Conservation (phyloP, 108 stramenopile genomes). For the Halocafeteria seosinensis region DNA sequence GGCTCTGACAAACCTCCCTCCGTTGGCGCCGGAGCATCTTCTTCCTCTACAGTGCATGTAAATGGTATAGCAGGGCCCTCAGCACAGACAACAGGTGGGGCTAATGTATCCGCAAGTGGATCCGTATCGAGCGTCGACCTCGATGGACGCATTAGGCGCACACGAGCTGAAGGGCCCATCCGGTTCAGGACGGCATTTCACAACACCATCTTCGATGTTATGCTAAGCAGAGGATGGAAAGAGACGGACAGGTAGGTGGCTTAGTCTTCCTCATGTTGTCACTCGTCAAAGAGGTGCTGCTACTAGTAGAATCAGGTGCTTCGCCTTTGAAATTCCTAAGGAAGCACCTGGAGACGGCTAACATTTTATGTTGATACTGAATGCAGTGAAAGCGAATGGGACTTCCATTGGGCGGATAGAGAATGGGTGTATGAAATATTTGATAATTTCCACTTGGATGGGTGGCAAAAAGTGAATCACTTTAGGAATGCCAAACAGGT, state of each 20-base stretch:
- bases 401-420: slow-evolving; percentile 26
- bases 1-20: too few species aligned
- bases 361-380: background rate
- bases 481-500: slow-evolving; percentile 32
- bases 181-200: slow-evolving; percentile 16
- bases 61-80: too few species aligned
- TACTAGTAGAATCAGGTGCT: too few species aligned
- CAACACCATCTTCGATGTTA: slow-evolving; percentile 22
- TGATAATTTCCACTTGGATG: slow-evolving; percentile 24
- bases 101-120: too few species aligned
- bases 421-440: slow-evolving; percentile 25
- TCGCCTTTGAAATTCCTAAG: too few species aligned
- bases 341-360: background rate
- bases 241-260: slow-evolving; percentile 10
- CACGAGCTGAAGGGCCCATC: background rate
- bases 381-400: slow-evolving; percentile 14
- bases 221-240: slow-evolving; percentile 20
- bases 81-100: too few species aligned
- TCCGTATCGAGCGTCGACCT: too few species aligned
- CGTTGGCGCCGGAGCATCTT: too few species aligned
- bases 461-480: slow-evolving; percentile 34
- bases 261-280: too few species aligned
- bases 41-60: too few species aligned
- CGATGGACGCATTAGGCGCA: background rate
- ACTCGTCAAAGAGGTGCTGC: too few species aligned